phyloP scores from a whole-genome alignment of 2,329 filamentous ascomycete genomes.

The Colletotrichum simmondsii region DNA sequence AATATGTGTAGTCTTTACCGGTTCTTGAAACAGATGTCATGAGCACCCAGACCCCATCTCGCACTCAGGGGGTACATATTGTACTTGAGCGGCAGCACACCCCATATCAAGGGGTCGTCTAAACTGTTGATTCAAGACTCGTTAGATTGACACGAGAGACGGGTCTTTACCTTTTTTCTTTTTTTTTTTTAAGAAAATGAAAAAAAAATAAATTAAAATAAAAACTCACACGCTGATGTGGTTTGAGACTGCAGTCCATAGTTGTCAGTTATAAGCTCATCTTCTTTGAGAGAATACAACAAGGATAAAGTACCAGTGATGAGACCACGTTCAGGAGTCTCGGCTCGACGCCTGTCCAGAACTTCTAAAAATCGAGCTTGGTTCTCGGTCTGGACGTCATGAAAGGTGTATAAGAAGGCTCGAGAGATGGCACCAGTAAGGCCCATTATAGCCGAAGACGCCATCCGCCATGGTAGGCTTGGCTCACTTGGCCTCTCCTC shows the following conservation, averaged over 20 bases:
- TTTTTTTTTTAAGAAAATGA: too few species aligned
- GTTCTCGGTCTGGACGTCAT: conserved; percentile 80
- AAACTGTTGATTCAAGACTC: conserved; percentile 64
- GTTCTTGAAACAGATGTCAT: conserved; percentile 95
- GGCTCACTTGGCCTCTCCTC: conserved; percentile 53
- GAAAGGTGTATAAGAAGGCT: conserved; percentile 80
- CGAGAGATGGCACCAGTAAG: conserved; percentile 77
- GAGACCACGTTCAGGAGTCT: conserved; percentile 77
- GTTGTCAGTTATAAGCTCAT: conserved; percentile 7
- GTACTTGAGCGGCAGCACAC: conserved; percentile 81
- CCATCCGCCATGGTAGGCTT: conserved; percentile 75
- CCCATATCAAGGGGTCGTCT: conserved; percentile 96
- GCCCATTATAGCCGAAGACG: conserved; percentile 81
- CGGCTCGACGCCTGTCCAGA: conserved; percentile 76
- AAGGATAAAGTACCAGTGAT: conserved; percentile 67
- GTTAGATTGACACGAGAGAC: conserved; percentile 31
- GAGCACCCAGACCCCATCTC: conserved; percentile 90
- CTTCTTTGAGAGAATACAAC: neutral
- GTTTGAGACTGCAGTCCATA: conserved; percentile 75
- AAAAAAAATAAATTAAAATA: neutral
- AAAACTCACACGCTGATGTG: conserved; percentile 85
- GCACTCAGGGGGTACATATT: conserved; percentile 78
- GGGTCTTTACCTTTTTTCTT: neutral
- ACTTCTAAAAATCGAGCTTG: conserved; percentile 79
- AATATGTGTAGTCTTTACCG: conserved; percentile 60